Conservation (phyloP, 805 yeast species). For the Torulaspora indica region DNA sequence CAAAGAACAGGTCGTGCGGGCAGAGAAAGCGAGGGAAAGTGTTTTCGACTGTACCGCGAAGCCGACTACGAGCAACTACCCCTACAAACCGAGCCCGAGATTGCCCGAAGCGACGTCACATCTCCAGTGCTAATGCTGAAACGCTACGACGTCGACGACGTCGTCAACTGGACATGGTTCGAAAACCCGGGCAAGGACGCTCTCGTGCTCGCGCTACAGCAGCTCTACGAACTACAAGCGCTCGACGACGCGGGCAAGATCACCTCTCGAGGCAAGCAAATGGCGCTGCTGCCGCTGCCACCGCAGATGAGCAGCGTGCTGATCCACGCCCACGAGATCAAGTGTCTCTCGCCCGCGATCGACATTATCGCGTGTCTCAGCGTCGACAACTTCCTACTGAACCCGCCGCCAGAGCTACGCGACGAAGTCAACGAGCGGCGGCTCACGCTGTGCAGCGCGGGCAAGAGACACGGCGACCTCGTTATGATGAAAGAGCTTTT, state of each 20-base stretch:
- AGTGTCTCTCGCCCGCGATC: constrained; percentile 60
- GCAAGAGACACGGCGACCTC: constrained; percentile 76
- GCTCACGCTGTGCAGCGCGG: constrained; percentile 61
- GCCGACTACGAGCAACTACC: constrained; percentile 57
- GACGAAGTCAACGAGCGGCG: constrained; percentile 81
- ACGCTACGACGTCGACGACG: constrained; percentile 74
- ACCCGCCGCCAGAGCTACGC: constrained; percentile 72
- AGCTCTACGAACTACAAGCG: constrained; percentile 75
- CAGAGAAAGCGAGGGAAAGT: constrained; percentile 89
- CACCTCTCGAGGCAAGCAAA: constrained; percentile 73
- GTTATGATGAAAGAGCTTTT: constrained; percentile 75
- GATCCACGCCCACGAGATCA: constrained; percentile 56
- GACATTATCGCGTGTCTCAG: constrained; percentile 91
- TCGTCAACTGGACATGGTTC: constrained; percentile 86
- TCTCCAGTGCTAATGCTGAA: constrained; percentile 82
- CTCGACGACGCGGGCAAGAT: constrained; percentile 70
- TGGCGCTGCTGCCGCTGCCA: constrained; percentile 87
- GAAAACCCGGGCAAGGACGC: constrained; percentile 84
- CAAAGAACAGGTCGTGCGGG: constrained; percentile 99
- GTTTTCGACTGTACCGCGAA: constrained; percentile 79
- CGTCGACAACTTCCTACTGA: constrained; percentile 79
- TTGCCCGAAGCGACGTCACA: constrained; percentile 77
- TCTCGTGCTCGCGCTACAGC: constrained; percentile 67
- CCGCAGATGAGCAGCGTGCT: constrained; percentile 88
- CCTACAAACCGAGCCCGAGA: constrained; percentile 88